Evolutionary conservation across 148 eudicot species (phyloP).

Genomic region (Chenopodium quinoa): DNA sequence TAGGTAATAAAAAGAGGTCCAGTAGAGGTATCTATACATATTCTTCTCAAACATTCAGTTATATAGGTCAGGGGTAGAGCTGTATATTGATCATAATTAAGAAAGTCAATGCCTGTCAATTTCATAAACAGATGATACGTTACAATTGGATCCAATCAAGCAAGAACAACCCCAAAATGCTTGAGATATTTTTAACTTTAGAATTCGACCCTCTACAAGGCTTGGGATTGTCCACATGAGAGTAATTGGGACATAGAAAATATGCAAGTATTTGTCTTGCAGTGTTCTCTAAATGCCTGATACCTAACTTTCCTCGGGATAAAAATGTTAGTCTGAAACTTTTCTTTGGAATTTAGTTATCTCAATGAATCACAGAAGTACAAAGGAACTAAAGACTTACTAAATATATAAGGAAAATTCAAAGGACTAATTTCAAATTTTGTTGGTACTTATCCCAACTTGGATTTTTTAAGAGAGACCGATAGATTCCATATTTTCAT

Average conservation of each 20-base stretch:
- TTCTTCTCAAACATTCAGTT: not conserved
- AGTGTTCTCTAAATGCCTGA: not conserved
- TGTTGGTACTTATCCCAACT: not conserved
- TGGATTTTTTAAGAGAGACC: not conserved
- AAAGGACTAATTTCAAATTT: not conserved
- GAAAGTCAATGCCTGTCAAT: not conserved
- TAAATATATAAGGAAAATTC: not conserved
- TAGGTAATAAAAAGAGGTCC: not conserved
- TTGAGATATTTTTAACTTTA: no score
- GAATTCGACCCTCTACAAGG: not conserved
- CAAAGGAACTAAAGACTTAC: not conserved
- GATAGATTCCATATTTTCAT: not conserved
- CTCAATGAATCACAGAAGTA: not conserved
- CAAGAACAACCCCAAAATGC: not conserved
- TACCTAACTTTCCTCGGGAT: not conserved
- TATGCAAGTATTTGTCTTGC: not conserved
- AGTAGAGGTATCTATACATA: not conserved
- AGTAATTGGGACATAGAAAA: not conserved
- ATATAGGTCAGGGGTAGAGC: not conserved
- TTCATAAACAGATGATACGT: not conserved
- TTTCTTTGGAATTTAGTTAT: not conserved
- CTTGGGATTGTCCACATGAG: not conserved
- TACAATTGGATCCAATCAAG: not conserved
- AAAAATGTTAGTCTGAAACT: not conserved
- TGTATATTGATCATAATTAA: not conserved